Percentiles rank a stretch among this genome's conserved stretches.
Conservation (phyloP, 345 rosid genomes). For the Linum usitatissimum region DNA sequence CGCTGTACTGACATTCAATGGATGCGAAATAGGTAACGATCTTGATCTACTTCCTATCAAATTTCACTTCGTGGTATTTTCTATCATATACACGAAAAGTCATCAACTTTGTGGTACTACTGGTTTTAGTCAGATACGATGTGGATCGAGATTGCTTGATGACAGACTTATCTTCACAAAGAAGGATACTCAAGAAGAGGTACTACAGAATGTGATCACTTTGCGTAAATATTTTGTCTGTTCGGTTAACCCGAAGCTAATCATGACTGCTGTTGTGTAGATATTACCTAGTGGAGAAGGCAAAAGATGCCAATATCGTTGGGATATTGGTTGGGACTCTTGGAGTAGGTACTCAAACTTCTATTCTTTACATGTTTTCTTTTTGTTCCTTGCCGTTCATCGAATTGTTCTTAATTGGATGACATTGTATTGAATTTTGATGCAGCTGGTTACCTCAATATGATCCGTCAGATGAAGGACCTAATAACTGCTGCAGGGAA, state of each 20-base stretch:
- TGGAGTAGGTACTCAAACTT: conserved; percentile 63
- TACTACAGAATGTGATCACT: conserved; percentile 20
- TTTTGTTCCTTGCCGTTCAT: neutral
- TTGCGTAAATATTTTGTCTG: neutral
- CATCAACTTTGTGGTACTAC: conserved; percentile 4
- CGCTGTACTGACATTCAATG: conserved; percentile 64
- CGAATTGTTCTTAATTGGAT: neutral
- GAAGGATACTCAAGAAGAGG: conserved; percentile 81
- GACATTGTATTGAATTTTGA: conserved; percentile 1
- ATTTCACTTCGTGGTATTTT: conserved; percentile 1
- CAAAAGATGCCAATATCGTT: conserved; percentile 84
- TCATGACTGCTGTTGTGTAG: conserved; percentile 25
- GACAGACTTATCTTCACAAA: conserved; percentile 64
- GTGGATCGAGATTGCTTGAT: conserved; percentile 46
- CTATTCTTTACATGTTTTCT: neutral
- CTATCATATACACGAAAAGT: neutral
- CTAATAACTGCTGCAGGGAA: conserved; percentile 62
- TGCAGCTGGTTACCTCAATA: conserved; percentile 88
- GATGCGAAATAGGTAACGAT: conserved; percentile 67
- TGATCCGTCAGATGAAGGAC: conserved; percentile 83
- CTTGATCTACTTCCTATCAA: neutral
- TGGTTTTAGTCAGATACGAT: conserved; percentile 76
- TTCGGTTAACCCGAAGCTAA: neutral
- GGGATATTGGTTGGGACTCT: conserved; percentile 96
- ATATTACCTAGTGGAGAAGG: conserved; percentile 90